Conservation (phyloP, 1,139 yeast species). For the Hansenula lynferdii region DNA sequence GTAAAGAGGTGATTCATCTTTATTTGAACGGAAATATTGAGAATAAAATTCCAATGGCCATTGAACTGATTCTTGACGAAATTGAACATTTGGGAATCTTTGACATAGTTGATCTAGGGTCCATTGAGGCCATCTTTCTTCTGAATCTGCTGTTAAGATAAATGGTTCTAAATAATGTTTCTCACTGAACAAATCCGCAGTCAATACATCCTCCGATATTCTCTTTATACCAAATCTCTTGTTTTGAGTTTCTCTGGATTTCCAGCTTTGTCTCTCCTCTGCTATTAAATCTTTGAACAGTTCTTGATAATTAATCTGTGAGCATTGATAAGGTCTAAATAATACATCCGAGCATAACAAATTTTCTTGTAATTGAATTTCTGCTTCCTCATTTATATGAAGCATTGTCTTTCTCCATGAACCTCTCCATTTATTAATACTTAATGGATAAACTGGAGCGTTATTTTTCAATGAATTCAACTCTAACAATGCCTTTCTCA, state of each 20-base stretch:
- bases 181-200: constrained; percentile 39
- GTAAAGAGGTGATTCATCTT: constrained; percentile 81
- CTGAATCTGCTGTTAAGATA: constrained; percentile 41
- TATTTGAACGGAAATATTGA: constrained; percentile 54
- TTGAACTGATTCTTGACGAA: constrained; percentile 80
- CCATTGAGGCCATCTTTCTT: constrained; percentile 68
- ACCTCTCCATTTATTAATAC: constrained; percentile 54
- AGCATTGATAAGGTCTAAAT: constrained; percentile 76
- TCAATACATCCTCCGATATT: constrained; percentile 37
- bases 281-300: constrained; percentile 43
- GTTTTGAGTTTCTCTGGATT: constrained; percentile 18
- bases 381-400: constrained; percentile 35
- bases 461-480: constrained; percentile 6
- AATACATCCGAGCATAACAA: constrained; percentile 55
- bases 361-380: constrained; percentile 33
- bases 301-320: constrained; percentile 56
- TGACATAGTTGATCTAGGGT: constrained; percentile 40
- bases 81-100: constrained; percentile 55
- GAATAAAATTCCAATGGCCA: constrained; percentile 67
- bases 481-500: constrained; percentile 23
- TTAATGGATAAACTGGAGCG: constrained; percentile 21
- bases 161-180: constrained; percentile 58
- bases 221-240: constrained; percentile 33
- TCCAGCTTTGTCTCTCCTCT: constrained; percentile 37
- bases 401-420: constrained; percentile 70